Base-by-base conservation (phyloP, 371 early-diverging fungal species). In the Apophysomyces sp. region DNA sequence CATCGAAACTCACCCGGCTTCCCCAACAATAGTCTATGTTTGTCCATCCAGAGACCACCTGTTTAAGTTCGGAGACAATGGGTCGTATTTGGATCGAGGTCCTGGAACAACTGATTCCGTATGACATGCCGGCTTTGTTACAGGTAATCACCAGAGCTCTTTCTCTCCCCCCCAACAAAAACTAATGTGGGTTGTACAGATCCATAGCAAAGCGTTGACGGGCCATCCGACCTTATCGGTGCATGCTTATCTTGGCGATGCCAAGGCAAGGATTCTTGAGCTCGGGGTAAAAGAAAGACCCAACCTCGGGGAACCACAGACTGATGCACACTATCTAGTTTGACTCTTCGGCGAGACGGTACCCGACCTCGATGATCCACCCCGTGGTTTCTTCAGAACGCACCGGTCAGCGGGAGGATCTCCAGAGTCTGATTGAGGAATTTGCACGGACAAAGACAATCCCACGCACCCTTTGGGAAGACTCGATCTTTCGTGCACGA, bases 71-170 rank as follows among this genome's bases (percentile, higher is more conserved):
- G 12, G 68, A 65, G 29, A 39, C 40, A n/a, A 62, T 29, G 32
- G 40, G 56, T 16, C 27, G 39, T 2, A 9, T 55, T 15, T 62
- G 68, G 9, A 36, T 72, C 27, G 58, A 62, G 2, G 27, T 28
- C 1, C 32, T 72, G 5, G 51, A 65, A 28, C 56, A 56, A 9
- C 31, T 61, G 52, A 29, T 55, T 0, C 58, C 66, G 1, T 72
- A 60, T 24, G 72, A 72, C 29, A 12, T 63, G 51, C 63, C 72
- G 1, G 69, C 66, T 21, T 21, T 72, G 3, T 57, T 72, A 13
- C 72, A 72, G 55, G 62, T 69, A 34, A 15, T 1, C 12, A 18
- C 62, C 58, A 2, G n/a, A n/a, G n/a, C n/a, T n/a, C n/a, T 53
- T 16, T 16, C 60, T 12, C 18, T 26, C 13, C 34, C 34, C 8